phyloP scores from a whole-genome alignment of 164 flowering plant genomes.

The Vitis labrusca region DNA sequence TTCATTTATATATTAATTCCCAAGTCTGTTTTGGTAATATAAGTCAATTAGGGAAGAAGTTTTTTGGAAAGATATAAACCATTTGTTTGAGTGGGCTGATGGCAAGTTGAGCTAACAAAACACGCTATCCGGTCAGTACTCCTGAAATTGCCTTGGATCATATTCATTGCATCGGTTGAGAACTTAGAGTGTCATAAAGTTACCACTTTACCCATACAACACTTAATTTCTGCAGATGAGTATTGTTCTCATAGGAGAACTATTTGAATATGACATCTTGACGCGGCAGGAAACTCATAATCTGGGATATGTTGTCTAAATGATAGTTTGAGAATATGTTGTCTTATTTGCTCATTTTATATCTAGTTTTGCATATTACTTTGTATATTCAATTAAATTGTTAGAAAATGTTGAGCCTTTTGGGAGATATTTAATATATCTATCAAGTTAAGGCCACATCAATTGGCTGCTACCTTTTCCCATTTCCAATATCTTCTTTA shows the following conservation, averaged over 20 bases:
- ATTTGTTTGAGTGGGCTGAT: not conserved
- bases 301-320: too few species aligned
- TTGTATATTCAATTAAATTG: not conserved
- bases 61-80: too few species aligned
- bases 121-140: not conserved
- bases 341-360: too few species aligned
- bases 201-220: not conserved
- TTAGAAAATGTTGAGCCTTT: not conserved
- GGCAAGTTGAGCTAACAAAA: not conserved
- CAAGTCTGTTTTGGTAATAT: not conserved
- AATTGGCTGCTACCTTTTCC: not conserved
- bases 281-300: too few species aligned
- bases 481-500: not conserved
- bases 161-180: not conserved
- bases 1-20: too few species aligned
- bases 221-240: not conserved
- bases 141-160: not conserved
- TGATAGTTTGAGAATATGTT: not conserved
- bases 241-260: not conserved
- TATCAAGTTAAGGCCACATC: not conserved
- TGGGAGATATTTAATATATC: not conserved
- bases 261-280: too few species aligned
- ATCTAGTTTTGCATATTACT: too few species aligned
- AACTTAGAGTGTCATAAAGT: too few species aligned
- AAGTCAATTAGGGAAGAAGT: not conserved